These are phyloP conservation scores for Elsinoe batatas DNA, from an alignment of 2,329 filamentous ascomycete species.

Conservation along the genomic window DNA sequence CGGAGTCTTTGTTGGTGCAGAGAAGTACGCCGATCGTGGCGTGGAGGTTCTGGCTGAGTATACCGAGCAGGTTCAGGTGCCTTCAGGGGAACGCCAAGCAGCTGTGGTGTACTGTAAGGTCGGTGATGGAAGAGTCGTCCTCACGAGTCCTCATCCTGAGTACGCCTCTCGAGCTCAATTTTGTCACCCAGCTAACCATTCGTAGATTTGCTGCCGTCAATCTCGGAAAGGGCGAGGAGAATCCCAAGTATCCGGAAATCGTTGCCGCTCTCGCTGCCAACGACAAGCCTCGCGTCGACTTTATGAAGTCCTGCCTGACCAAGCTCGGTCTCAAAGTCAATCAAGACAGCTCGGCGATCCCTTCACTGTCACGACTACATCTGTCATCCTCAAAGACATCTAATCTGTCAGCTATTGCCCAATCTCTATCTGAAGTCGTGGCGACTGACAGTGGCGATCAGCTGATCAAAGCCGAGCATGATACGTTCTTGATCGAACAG, in stretches of 20 bases:
- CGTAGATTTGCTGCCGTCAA: slow-evolving; percentile 72
- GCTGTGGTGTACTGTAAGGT: slow-evolving; percentile 77
- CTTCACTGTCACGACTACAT: slow-evolving; percentile 72
- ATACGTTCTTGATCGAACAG: slow-evolving; percentile 70
- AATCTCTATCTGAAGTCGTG: slow-evolving; percentile 53
- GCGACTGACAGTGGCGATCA: slow-evolving; percentile 50
- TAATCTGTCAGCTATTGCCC: slow-evolving; percentile 58
- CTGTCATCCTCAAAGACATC: slow-evolving; percentile 59
- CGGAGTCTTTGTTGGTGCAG: slow-evolving; percentile 79
- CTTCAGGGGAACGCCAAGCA: slow-evolving; percentile 61
- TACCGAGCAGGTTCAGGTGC: slow-evolving; percentile 61
- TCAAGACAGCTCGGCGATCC: slow-evolving; percentile 57
- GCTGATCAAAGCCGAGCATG: slow-evolving; percentile 69
- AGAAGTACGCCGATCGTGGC: slow-evolving; percentile 49
- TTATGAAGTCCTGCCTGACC: slow-evolving; percentile 66
- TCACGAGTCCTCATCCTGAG: slow-evolving; percentile 91
- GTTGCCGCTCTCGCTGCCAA: slow-evolving; percentile 58
- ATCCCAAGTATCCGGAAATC: slow-evolving; percentile 60
- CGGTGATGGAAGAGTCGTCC: slow-evolving; percentile 65
- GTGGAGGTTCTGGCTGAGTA: slow-evolving; percentile 80
- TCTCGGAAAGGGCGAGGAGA: slow-evolving; percentile 53
- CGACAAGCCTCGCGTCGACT: slow-evolving; percentile 59
- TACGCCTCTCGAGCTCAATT: slow-evolving; percentile 35
- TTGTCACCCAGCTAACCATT: slow-evolving; percentile 15
- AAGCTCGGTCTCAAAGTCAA: slow-evolving; percentile 77